Conservation (phyloP, 805 yeast species). For the Tetrapisispora iriomotensis region DNA sequence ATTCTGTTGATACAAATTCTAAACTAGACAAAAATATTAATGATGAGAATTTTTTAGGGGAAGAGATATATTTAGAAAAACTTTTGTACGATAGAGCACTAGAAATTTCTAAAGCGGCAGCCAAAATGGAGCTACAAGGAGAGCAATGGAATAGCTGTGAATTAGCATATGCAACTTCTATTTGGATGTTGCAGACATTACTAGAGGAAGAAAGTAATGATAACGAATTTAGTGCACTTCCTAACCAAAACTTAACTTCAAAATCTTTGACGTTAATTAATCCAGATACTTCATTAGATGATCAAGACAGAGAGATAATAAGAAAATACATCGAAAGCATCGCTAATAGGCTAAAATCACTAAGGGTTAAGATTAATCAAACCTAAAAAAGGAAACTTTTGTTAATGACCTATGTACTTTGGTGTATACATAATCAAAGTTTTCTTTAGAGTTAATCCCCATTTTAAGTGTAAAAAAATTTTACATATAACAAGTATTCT, state of each 20-base stretch:
- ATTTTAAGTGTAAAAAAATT: too few species aligned
- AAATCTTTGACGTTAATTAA: slow-evolving; percentile 20
- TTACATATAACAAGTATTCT: too few species aligned
- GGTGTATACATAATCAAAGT: neutral
- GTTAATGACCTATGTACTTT: neutral
- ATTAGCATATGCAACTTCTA: slow-evolving; percentile 77
- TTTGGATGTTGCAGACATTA: slow-evolving; percentile 92
- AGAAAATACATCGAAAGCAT: slow-evolving; percentile 76
- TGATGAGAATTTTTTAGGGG: slow-evolving; percentile 5
- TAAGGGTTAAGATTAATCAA: slow-evolving; percentile 45
- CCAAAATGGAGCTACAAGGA: slow-evolving; percentile 72
- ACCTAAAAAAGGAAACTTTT: neutral
- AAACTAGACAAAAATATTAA: slow-evolving; percentile 24
- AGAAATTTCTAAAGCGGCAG: slow-evolving; percentile 87
- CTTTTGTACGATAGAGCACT: slow-evolving; percentile 86
- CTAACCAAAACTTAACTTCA: neutral
- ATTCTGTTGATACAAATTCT: slow-evolving; percentile 19
- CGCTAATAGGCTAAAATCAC: slow-evolving; percentile 64
- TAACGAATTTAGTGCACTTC: slow-evolving; percentile 10
- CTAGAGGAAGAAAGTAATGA: slow-evolving; percentile 40
- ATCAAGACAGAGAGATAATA: slow-evolving; percentile 64
- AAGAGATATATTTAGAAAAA: slow-evolving; percentile 58
- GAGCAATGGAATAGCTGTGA: slow-evolving; percentile 59
- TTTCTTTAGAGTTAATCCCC: too few species aligned
- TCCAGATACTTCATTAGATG: slow-evolving; percentile 43